Percentiles rank a stretch among this genome's conserved stretches.
These are phyloP conservation scores for Podospora tetraspora DNA, from an alignment of 495 filamentous ascomycete genomes.

Conservation along the genomic window DNA sequence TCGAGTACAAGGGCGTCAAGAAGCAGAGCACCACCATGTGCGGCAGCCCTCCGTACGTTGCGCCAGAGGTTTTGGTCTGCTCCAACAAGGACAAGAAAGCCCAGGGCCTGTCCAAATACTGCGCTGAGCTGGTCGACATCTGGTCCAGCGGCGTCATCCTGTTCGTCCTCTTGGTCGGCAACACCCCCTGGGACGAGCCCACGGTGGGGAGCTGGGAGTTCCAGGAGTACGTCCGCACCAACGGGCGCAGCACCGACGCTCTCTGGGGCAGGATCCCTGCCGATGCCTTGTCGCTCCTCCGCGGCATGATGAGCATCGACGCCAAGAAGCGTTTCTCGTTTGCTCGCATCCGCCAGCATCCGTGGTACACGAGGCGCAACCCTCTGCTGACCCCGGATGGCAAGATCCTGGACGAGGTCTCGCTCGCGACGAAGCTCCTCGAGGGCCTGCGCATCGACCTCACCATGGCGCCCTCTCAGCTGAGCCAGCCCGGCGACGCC, in stretches of 20 bases:
- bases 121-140: constrained; percentile 80
- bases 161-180: constrained; percentile 90
- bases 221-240: constrained; percentile 73
- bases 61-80: constrained; percentile 75
- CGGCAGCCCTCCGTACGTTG: constrained; percentile 95
- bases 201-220: constrained; percentile 75
- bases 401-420: constrained; percentile 70
- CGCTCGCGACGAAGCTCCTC: constrained; percentile 87
- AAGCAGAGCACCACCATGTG: constrained; percentile 84
- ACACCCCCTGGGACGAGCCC: constrained; percentile 97
- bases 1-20: constrained; percentile 74
- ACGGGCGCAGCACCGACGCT: constrained; percentile 73
- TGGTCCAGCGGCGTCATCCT: constrained; percentile 97
- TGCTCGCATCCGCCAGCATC: constrained; percentile 82
- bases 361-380: constrained; percentile 89
- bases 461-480: constrained; percentile 56
- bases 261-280: constrained; percentile 77
- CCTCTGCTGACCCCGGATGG: constrained; percentile 67
- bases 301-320: constrained; percentile 89
- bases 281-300: constrained; percentile 76
- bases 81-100: constrained; percentile 40
- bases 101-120: constrained; percentile 61
- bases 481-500: constrained; percentile 41
- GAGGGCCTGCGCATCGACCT: constrained; percentile 91
- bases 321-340: constrained; percentile 73